Conservation (phyloP, 768 basidiomycete species). For the Xanthoconium purpureum region DNA sequence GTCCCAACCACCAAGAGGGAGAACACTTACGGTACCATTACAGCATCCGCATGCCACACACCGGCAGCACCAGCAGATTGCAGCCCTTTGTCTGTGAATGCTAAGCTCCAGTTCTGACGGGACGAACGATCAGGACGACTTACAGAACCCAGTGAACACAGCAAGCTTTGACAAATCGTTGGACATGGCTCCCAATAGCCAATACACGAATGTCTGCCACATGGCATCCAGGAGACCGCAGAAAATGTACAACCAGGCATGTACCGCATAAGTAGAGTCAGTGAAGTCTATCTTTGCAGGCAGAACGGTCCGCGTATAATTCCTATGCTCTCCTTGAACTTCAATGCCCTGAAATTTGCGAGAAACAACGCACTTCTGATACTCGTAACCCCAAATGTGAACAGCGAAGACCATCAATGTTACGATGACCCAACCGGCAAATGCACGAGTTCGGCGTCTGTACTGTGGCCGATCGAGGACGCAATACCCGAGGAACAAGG, state of each 20-base stretch:
- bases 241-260: conserved; percentile 63
- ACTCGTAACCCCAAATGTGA: conserved; percentile 75
- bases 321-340: conserved; percentile 27
- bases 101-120: not conserved
- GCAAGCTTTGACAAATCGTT: conserved; percentile 79
- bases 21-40: conserved; percentile 52
- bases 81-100: conserved; percentile 59
- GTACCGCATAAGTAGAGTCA: conserved; percentile 51
- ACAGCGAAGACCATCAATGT: conserved; percentile 62
- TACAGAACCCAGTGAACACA: conserved; percentile 79
- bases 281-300: conserved; percentile 57
- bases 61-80: conserved; percentile 77
- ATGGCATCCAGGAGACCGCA: conserved; percentile 76
- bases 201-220: conserved; percentile 84
- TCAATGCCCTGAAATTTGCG: not conserved
- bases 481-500: conserved; percentile 59
- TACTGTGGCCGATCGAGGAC: conserved; percentile 58
- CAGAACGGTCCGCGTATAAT: conserved; percentile 57
- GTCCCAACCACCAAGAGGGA: not conserved
- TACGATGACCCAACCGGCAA: conserved; percentile 62
- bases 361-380: conserved; percentile 57
- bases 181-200: conserved; percentile 84
- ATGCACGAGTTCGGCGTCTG: conserved; percentile 67
- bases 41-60: conserved; percentile 67
- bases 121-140: conserved; percentile 27